Evolutionary conservation across 768 basidiomycete genomes (phyloP).

Genomic region (Tricholoma saponaceum): DNA sequence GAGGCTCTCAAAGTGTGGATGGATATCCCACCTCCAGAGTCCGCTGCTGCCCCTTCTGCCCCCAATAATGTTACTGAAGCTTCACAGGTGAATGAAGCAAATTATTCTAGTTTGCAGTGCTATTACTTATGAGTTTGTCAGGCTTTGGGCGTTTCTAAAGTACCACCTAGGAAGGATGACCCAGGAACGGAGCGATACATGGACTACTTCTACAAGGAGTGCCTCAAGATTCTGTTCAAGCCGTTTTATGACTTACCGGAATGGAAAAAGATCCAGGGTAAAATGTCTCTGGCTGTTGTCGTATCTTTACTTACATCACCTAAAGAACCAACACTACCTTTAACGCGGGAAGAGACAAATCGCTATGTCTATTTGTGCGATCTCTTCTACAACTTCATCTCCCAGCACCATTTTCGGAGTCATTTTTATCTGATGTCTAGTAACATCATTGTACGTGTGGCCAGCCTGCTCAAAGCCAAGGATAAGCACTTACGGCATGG

Average conservation of each 20-base stretch:
- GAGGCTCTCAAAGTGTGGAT: slow-evolving; percentile 83
- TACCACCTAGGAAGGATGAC: slow-evolving; percentile 66
- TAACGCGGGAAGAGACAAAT: slow-evolving; percentile 74
- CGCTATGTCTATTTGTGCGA: slow-evolving; percentile 90
- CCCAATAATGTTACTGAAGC: slow-evolving; percentile 29
- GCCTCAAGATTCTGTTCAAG: slow-evolving; percentile 71
- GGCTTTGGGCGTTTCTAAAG: slow-evolving; percentile 35
- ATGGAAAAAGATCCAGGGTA: slow-evolving; percentile 38
- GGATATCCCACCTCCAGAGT: slow-evolving; percentile 59
- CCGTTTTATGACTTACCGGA: slow-evolving; percentile 76
- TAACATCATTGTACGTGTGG: slow-evolving; percentile 69
- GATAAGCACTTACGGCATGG: slow-evolving; percentile 94
- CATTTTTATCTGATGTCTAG: slow-evolving; percentile 87
- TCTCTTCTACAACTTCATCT: slow-evolving; percentile 81
- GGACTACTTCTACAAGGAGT: slow-evolving; percentile 90
- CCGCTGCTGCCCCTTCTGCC: slow-evolving; percentile 18
- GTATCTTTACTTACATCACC: slow-evolving; percentile 1
- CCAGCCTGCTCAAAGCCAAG: slow-evolving; percentile 70
- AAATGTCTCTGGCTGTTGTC: slow-evolving; percentile 4
- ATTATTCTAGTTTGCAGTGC: neutral
- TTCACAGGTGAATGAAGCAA: slow-evolving; percentile 18
- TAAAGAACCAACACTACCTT: slow-evolving; percentile 47
- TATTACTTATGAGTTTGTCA: slow-evolving; percentile 18
- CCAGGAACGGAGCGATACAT: slow-evolving; percentile 85
- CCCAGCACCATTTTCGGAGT: slow-evolving; percentile 88